Conservation (phyloP, 1,139 yeast genomes). For the Diutina neorugosa region DNA sequence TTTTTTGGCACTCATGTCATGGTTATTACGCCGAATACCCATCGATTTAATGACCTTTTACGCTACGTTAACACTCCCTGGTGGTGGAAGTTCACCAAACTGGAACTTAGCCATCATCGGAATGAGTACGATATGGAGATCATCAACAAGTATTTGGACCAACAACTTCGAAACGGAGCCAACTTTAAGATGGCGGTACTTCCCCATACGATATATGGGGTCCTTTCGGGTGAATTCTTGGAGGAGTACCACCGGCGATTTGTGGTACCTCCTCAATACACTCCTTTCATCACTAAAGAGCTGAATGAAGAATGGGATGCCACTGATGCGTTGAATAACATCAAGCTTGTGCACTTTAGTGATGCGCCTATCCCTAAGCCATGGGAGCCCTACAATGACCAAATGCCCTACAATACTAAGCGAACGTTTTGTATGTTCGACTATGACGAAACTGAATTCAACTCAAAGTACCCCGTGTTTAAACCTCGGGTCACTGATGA, state of each 20-base stretch:
- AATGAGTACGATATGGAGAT: constrained; percentile 33
- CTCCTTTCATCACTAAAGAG: constrained; percentile 17
- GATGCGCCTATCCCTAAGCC: constrained; percentile 39
- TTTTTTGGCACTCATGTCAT: constrained; percentile 1
- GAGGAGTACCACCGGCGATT: constrained; percentile 16
- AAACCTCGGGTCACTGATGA: constrained; percentile 15
- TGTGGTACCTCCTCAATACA: constrained; percentile 20
- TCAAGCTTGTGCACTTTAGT: constrained; percentile 28
- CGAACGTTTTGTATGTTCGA: constrained; percentile 16
- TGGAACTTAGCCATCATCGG: not conserved
- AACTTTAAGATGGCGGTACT: constrained; percentile 21
- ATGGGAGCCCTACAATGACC: constrained; percentile 20
- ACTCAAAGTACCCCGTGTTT: constrained; percentile 12
- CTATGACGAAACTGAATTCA: constrained; percentile 10
- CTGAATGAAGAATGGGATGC: constrained; percentile 19
- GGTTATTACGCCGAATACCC: not conserved
- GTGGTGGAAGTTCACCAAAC: not conserved
- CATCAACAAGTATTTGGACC: constrained; percentile 21
- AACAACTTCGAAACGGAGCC: constrained; percentile 8
- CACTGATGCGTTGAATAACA: constrained; percentile 9
- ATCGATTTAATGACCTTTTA: not conserved
- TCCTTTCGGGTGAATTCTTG: constrained; percentile 37
- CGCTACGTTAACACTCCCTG: not conserved
- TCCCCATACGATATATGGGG: constrained; percentile 36
- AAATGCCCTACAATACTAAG: constrained; percentile 14